Base-by-base conservation (phyloP, 768 basidiomycete species). In the Serendipita sp. region DNA sequence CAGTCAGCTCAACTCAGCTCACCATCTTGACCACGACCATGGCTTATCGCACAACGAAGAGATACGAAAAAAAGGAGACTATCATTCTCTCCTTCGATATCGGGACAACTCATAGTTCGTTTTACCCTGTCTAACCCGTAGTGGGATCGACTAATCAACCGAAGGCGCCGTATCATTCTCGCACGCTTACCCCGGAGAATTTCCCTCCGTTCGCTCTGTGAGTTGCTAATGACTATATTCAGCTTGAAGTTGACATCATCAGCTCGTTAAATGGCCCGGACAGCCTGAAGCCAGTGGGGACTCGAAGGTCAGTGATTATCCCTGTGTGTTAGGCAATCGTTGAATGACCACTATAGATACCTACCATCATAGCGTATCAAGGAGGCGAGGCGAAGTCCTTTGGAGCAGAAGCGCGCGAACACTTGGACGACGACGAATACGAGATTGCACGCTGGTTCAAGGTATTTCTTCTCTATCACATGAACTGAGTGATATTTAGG, bases 231-330 rank as follows among this genome's bases (percentile, higher is more conserved):
- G 14, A 7, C 14, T 5, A 38, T 5, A 38, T n/a, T n/a, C n/a
- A 14, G 7, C 34, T 1, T 38, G 14, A 14, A 38, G 5, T 38
- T 38, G 34, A 38, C 34, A 38, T 38, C 14, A 5, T 7, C 45
- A 48, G 45, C 42, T 62, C 43, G 48, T 48, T 4, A 62, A 62
- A 2, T 62, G 61, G 42, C 61, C 61, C 20, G 61, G 61, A 5
- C 61, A 62, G 26, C 43, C 43, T n/a, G 61, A 62, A 20, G 61
- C 61, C 14, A 42, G 33, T 20, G 60, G 56, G 5, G 56, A 22
- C 56, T 30, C 28, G 9, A 60, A 60, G 56, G 60, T 33, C 17
- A 3, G 60, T 42, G 14, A 7, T 7, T 5, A 7, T 38, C 5
- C 34, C 5, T 7, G 14, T 7, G 7, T 5, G 34, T 5, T n/a